These are phyloP conservation scores for Penicillium simplicissimum DNA, from an alignment of 495 filamentous ascomycete genomes.

Conservation along the genomic window DNA sequence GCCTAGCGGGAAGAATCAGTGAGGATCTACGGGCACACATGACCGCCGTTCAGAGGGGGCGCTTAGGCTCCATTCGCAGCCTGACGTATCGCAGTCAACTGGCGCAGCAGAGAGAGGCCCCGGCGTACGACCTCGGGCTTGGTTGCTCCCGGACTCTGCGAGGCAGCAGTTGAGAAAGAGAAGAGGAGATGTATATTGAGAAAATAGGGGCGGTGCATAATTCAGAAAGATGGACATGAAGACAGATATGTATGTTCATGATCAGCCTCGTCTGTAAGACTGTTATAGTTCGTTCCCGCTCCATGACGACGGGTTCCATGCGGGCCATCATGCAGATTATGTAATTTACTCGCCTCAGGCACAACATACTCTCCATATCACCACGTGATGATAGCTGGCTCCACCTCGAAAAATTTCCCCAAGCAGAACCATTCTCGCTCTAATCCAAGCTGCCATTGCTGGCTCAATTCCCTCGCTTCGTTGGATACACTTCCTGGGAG, in stretches of 20 bases:
- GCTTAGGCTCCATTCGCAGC: slow-evolving; percentile 33
- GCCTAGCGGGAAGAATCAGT: background rate
- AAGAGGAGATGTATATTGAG: background rate
- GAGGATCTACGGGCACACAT: slow-evolving; percentile 34
- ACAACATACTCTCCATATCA: slow-evolving; percentile 32
- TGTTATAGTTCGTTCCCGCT: slow-evolving; percentile 1
- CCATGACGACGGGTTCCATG: background rate
- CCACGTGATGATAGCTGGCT: slow-evolving; percentile 51
- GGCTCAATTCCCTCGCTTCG: slow-evolving; percentile 28
- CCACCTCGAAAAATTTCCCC: slow-evolving; percentile 54
- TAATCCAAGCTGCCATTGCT: slow-evolving; percentile 35
- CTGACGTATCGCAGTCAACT: slow-evolving; percentile 17
- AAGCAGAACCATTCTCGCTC: slow-evolving; percentile 25
- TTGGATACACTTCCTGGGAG: slow-evolving; percentile 19
- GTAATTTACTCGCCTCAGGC: background rate
- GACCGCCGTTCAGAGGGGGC: slow-evolving; percentile 39
- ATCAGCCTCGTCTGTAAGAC: background rate
- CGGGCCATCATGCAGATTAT: background rate
- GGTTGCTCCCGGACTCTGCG: background rate
- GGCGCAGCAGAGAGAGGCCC: background rate
- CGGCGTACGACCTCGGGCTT: slow-evolving; percentile 4
- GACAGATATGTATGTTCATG: background rate
- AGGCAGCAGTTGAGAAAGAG: background rate
- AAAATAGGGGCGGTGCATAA: background rate
- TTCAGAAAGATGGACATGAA: background rate